Percentiles rank a stretch among this genome's conserved stretches.
Conservation (phyloP, 164 flowering plant genomes). For the Umbilicus rupestris region DNA sequence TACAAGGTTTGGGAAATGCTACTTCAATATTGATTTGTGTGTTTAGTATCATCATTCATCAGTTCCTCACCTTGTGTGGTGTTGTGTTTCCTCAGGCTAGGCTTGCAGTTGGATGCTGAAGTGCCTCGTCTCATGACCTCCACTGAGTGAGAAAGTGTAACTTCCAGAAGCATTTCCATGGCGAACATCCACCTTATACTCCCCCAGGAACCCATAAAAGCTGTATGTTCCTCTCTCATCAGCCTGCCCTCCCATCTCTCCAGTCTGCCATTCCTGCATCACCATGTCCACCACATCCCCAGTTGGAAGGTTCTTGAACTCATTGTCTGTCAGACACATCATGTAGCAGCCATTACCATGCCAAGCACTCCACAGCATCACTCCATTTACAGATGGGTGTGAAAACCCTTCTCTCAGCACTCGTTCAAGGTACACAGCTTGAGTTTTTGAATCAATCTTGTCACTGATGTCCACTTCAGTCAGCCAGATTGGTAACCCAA, state of each 20-base stretch:
- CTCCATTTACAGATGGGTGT: conserved; percentile 73
- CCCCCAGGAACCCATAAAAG: conserved; percentile 74
- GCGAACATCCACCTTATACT: conserved; percentile 40
- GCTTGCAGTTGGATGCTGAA: conserved; percentile 38
- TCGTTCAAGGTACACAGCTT: conserved; percentile 71
- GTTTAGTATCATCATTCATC: background rate
- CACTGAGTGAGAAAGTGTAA: conserved; percentile 45
- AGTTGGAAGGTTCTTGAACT: conserved; percentile 60
- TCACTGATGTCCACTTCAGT: conserved; percentile 84
- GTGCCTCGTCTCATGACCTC: conserved; percentile 60
- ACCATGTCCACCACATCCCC: conserved; percentile 75
- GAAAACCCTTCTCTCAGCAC: conserved; percentile 90
- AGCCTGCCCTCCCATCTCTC: conserved; percentile 26
- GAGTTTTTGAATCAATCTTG: conserved; percentile 36
- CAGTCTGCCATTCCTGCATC: conserved; percentile 70
- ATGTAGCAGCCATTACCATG: conserved; percentile 69
- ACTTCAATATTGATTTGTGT: background rate
- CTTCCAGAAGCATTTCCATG: conserved; percentile 25
- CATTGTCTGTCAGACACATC: conserved; percentile 77
- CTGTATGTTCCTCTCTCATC: conserved; percentile 62
- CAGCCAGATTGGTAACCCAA: conserved; percentile 84
- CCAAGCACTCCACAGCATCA: conserved; percentile 82
- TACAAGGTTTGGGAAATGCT: background rate
- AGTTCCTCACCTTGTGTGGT: background rate
- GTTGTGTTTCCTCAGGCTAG: background rate